phyloP scores from a whole-genome alignment of 441 rosid species.

The Pelargonium australe region DNA sequence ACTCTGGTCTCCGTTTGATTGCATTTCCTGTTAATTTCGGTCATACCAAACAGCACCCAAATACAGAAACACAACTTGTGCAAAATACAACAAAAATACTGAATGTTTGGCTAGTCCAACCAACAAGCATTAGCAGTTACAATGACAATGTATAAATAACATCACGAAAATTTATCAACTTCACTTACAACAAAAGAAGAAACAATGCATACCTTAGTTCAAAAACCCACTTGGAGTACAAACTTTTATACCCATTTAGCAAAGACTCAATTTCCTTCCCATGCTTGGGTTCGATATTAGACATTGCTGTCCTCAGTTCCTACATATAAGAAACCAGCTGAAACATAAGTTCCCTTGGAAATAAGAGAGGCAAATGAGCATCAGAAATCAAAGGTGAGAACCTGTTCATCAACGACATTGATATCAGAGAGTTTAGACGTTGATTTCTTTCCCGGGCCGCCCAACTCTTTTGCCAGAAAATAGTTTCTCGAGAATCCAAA shows the following conservation, averaged over 20 bases:
- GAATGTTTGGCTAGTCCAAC: neutral
- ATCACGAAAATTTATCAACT: neutral
- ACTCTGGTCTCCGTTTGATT: too few species aligned
- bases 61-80: neutral
- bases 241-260: slow-evolving; percentile 50
- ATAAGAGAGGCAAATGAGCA: neutral
- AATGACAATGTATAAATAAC: neutral
- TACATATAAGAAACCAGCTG: slow-evolving; percentile 19
- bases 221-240: slow-evolving; percentile 66
- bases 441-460: slow-evolving; percentile 57
- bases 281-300: slow-evolving; percentile 56
- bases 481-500: slow-evolving; percentile 82
- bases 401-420: slow-evolving; percentile 74
- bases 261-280: slow-evolving; percentile 49
- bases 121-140: neutral
- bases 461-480: slow-evolving; percentile 71
- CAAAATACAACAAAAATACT: neutral
- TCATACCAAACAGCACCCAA: too few species aligned
- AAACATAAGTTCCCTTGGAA: neutral
- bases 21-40: too few species aligned
- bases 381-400: slow-evolving; percentile 14
- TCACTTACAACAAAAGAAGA: neutral
- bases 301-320: slow-evolving; percentile 64
- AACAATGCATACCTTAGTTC: slow-evolving; percentile 44
- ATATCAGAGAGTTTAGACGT: slow-evolving; percentile 63